These are phyloP conservation scores for Lichenothelia convexa DNA, from an alignment of 495 filamentous ascomycete genomes.

Conservation along the genomic window DNA sequence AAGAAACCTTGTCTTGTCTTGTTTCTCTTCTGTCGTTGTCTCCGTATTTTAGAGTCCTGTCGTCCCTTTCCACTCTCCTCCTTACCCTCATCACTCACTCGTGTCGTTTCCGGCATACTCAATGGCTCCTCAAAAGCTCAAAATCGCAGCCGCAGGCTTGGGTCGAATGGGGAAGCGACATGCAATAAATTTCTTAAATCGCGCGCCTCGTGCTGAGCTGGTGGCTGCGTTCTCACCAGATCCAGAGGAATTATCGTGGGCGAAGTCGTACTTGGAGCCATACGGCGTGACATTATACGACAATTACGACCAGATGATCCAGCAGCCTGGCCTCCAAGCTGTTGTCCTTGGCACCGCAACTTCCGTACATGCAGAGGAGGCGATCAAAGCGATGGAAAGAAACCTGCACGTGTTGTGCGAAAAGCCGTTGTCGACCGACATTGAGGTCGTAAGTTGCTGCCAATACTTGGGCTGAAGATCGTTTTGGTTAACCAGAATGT, in stretches of 20 bases:
- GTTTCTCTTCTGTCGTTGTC: too few relatives aligned
- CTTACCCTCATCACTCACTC: too few relatives aligned
- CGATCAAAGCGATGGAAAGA: constrained; percentile 33
- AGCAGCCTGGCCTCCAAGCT: constrained; percentile 32
- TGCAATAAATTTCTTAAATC: constrained; percentile 34
- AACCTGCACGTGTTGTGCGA: constrained; percentile 37
- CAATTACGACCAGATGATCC: constrained; percentile 37
- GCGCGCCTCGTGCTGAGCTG: constrained; percentile 32
- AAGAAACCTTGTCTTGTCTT: too few relatives aligned
- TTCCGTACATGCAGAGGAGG: constrained; percentile 35
- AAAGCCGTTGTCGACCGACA: constrained; percentile 26
- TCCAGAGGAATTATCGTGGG: constrained; percentile 32
- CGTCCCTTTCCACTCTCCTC: too few relatives aligned
- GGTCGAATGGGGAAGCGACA: constrained; percentile 43
- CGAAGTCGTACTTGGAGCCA: constrained; percentile 6
- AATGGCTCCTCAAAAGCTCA: too few relatives aligned
- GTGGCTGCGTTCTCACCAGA: constrained; percentile 35
- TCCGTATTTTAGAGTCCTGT: too few relatives aligned
- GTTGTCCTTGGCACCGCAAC: constrained; percentile 33
- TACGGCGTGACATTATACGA: constrained; percentile 18
- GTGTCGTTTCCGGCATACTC: too few relatives aligned
- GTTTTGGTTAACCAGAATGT: too few relatives aligned
- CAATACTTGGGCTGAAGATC: too few relatives aligned
- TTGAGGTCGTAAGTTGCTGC: constrained; percentile 1
- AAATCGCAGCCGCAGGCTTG: constrained; percentile 33